phyloP scores from a whole-genome alignment of 1,139 yeast genomes.

The Pichia sp. region DNA sequence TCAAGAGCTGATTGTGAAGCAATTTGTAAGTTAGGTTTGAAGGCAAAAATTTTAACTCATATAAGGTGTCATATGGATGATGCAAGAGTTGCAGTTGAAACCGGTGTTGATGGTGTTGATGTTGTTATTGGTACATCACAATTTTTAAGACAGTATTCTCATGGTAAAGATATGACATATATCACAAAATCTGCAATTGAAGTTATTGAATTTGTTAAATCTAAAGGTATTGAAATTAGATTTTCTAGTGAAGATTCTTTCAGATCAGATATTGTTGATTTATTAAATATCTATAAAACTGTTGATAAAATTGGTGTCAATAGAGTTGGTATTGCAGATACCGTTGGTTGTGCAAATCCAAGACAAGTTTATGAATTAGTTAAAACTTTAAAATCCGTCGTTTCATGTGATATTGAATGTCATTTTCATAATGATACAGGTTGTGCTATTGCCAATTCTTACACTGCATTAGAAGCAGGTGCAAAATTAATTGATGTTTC shows the following conservation, averaged over 20 bases:
- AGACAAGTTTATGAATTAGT: constrained; percentile 97
- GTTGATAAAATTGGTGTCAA: constrained; percentile 97
- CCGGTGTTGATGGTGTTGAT: constrained; percentile 98
- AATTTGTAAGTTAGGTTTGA: constrained; percentile 91
- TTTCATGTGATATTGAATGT: constrained; percentile 95
- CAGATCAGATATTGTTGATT: constrained; percentile 93
- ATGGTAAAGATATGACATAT: constrained; percentile 98
- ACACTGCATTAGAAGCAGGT: constrained; percentile 97
- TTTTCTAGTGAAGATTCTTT: constrained; percentile 96
- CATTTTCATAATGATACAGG: constrained; percentile 99
- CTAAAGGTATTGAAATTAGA: constrained; percentile 94
- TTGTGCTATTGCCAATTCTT: constrained; percentile 97
- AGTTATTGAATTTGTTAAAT: constrained; percentile 95
- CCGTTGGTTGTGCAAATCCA: constrained; percentile 98
- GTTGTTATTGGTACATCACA: constrained; percentile 98
- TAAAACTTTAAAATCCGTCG: constrained; percentile 87
- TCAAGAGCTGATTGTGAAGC: constrained; percentile 93
- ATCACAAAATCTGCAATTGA: constrained; percentile 95
- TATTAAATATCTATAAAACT: constrained; percentile 90
- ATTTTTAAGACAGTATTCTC: constrained; percentile 88
- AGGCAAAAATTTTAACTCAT: constrained; percentile 87
- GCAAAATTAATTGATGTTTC: constrained; percentile 93
- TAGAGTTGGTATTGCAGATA: constrained; percentile 98
- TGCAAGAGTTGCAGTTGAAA: constrained; percentile 92
- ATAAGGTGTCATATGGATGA: constrained; percentile 99